Base-by-base conservation (phyloP, 164 flowering plant species). In the Annona squamosa region DNA sequence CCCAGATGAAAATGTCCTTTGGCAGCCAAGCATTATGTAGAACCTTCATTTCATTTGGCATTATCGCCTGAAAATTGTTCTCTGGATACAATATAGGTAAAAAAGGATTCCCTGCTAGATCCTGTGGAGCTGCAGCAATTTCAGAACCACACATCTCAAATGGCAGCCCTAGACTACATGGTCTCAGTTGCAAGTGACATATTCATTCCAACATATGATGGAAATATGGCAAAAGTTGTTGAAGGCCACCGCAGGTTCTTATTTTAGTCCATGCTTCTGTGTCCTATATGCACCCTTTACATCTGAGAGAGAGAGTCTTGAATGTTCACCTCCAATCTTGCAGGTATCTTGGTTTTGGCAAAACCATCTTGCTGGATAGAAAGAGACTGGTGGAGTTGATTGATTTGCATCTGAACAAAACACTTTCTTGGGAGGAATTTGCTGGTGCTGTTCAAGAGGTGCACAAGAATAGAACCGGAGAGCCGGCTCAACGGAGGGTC, bases 191-290 rank as follows among this genome's bases (percentile, higher is more conserved):
- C 95, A 43, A 95, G 99, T 75, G 76, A 89, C 74, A 82, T 85
- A 65, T 95, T 93, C 73, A 74, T 95, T 83, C 98, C 98, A 46
- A 93, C 97, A 46, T 93, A 91, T 74, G 92, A 93, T 84, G 99
- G 99, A 56, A 95, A 95, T 85, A 95, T 95, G 99, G 98, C 99
- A 75, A 95, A 86, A 79, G 83, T 95, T 52, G 97, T 93, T 56
- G 98, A 95, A 86, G 99, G 99, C 69, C 97, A 93, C 75, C 97
- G 99, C 72, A 90, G 99, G 98, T 95, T 18, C 41, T n/a, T 68
- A 44, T n/a, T 68, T 12, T 18, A 45, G 3, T 66, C 12, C 37
- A 1, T 68, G 70, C 37, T 66, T 66, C 41, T 63, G 26, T 26
- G 37, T 26, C 37, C 37, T 26, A 26, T 26, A 26, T 26, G 37